A percentile compares a stretch with the other conserved stretches of the same genome.
phyloP scores from a whole-genome alignment of 345 rosid species.

The Dipteronia sinensis region DNA sequence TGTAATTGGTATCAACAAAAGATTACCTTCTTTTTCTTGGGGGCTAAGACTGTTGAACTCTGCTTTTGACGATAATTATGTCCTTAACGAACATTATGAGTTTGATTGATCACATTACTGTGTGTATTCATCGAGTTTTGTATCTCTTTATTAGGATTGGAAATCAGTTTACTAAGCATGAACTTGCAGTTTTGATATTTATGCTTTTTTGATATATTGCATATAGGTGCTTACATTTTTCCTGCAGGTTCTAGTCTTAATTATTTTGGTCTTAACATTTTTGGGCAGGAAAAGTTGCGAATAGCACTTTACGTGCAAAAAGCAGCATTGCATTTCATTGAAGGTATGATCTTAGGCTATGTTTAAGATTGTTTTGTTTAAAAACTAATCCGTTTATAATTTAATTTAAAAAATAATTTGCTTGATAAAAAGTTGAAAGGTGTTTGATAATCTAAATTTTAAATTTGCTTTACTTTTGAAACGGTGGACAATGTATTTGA shows the following conservation, averaged over 20 bases:
- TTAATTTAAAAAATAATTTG: no score
- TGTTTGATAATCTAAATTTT: no score
- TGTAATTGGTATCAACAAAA: no score
- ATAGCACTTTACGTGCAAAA: slow-evolving; percentile 57
- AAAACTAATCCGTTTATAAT: no score
- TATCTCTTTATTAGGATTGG: not conserved
- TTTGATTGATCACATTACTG: not conserved
- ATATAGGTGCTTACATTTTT: slow-evolving; percentile 1
- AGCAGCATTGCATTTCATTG: slow-evolving; percentile 56
- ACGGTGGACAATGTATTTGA: no score
- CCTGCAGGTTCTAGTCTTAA: not conserved
- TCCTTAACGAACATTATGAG: no score
- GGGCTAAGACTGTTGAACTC: no score
- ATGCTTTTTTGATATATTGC: not conserved
- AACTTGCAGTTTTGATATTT: not conserved
- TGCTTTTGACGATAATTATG: no score
- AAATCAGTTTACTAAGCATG: not conserved
- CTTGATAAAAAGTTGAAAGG: no score
- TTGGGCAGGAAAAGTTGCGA: slow-evolving; percentile 51
- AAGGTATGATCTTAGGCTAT: slow-evolving; percentile 39
- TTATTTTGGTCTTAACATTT: slow-evolving; percentile 10
- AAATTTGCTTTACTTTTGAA: no score
- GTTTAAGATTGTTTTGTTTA: no score
- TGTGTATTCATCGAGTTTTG: not conserved
- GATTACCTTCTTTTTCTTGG: no score